phyloP scores from a whole-genome alignment of 1,284 basidiomycete genomes.

The Albatrellus sp. region DNA sequence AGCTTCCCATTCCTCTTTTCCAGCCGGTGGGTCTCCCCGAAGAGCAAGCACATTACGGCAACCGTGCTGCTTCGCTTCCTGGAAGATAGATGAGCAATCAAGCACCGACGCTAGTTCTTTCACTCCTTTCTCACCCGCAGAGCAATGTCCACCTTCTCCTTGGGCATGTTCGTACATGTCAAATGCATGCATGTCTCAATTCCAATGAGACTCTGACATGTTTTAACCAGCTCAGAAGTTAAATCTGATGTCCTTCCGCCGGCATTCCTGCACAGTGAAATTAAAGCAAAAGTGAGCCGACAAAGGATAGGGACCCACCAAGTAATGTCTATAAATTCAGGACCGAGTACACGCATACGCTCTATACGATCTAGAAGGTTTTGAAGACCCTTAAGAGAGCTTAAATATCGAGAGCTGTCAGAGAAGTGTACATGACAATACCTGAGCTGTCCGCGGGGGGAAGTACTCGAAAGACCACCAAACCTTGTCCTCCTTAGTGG shows the following conservation, averaged over 20 bases:
- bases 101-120: slow-evolving; percentile 2
- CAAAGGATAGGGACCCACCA: slow-evolving; percentile 40
- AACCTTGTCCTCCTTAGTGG: slow-evolving; percentile 68
- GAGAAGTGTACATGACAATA: slow-evolving; percentile 17
- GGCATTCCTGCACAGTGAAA: slow-evolving; percentile 60
- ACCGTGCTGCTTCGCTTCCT: slow-evolving; percentile 88
- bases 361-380: slow-evolving; percentile 95
- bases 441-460: slow-evolving; percentile 90
- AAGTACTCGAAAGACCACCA: slow-evolving; percentile 99
- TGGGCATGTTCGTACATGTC: slow-evolving; percentile 97
- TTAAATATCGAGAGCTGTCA: slow-evolving; percentile 1
- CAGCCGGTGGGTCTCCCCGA: slow-evolving; percentile 85
- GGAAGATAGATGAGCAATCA: slow-evolving; percentile 13
- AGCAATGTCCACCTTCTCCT: slow-evolving; percentile 86
- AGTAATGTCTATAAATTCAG: slow-evolving; percentile 98
- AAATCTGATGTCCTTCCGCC: slow-evolving; percentile 90
- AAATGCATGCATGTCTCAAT: slow-evolving; percentile 98
- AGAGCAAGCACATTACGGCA: slow-evolving; percentile 94
- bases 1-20: slow-evolving; percentile 84
- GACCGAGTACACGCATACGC: slow-evolving; percentile 91
- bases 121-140: slow-evolving; percentile 46
- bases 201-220: slow-evolving; percentile 84
- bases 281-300: slow-evolving; percentile 6
- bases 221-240: slow-evolving; percentile 93
- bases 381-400: slow-evolving; percentile 62